These are phyloP conservation scores for Aspergillus udagawae DNA, from an alignment of 2,329 filamentous ascomycete genomes.

Conservation along the genomic window DNA sequence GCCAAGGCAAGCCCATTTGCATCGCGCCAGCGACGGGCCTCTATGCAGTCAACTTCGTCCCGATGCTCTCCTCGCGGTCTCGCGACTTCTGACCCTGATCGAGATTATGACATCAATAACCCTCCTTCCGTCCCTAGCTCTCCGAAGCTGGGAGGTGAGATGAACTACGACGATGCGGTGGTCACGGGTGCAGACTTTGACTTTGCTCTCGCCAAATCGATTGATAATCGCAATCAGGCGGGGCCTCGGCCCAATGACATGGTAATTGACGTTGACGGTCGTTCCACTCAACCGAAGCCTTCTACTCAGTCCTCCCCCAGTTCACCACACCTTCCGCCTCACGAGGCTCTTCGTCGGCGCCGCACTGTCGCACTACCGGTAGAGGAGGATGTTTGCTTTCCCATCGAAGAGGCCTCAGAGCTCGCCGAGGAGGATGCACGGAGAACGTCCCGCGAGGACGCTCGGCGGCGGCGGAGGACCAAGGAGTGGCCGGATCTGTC, in stretches of 20 bases:
- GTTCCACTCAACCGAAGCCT: constrained; percentile 13
- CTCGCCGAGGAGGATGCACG: constrained; percentile 68
- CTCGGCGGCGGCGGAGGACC: constrained; percentile 56
- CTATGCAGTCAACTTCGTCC: constrained; percentile 26
- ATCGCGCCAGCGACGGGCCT: constrained; percentile 22
- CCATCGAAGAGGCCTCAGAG: constrained; percentile 72
- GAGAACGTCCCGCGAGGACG: constrained; percentile 45
- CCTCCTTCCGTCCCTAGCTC: constrained; percentile 60
- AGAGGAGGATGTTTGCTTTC: constrained; percentile 90
- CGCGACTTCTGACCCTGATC: constrained; percentile 23
- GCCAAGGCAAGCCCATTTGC: constrained; percentile 22
- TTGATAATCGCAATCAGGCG: constrained; percentile 32
- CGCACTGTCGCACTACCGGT: constrained; percentile 61
- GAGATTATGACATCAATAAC: constrained; percentile 61
- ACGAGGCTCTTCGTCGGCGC: constrained; percentile 43
- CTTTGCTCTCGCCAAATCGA: constrained; percentile 34
- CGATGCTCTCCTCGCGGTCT: constrained; percentile 25
- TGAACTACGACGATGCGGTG: constrained; percentile 53
- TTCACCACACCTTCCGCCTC: constrained; percentile 36
- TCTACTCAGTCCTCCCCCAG: constrained; percentile 36
- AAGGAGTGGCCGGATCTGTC: constrained; percentile 82
- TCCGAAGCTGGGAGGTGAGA: constrained; percentile 51
- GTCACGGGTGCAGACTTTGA: constrained; percentile 42
- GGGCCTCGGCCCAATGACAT: constrained; percentile 32
- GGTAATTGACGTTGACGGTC: constrained; percentile 44